These are phyloP conservation scores for Fraxinus nigra DNA, from an alignment of 305 asterid species.

Conservation along the genomic window DNA sequence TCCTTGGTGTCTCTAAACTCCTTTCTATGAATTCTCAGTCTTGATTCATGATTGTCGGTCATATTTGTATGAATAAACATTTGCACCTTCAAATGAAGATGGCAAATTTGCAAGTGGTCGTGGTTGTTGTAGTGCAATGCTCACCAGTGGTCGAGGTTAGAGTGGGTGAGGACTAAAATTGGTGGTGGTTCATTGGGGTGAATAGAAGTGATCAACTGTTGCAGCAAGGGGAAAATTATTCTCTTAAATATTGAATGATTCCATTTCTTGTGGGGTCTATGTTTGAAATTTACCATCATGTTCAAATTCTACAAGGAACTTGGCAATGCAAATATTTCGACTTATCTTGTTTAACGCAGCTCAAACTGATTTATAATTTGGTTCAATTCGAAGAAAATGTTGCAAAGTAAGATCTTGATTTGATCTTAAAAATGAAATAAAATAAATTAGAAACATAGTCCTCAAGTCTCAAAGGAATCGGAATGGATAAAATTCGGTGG, in stretches of 20 bases:
- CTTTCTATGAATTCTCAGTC: background rate
- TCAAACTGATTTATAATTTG: too few relatives aligned
- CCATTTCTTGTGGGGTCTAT: background rate
- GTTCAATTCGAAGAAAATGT: background rate
- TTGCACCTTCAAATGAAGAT: background rate
- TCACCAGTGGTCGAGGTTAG: background rate
- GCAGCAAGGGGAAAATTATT: background rate
- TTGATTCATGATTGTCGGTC: background rate
- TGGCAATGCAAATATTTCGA: background rate
- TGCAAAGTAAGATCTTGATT: background rate
- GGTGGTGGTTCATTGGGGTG: conserved; percentile 6
- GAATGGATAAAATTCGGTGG: background rate
- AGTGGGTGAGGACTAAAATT: background rate
- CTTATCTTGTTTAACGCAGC: too few relatives aligned
- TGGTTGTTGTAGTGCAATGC: background rate
- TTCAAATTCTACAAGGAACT: background rate
- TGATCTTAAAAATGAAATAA: background rate
- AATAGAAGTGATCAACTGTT: background rate
- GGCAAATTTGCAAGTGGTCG: background rate
- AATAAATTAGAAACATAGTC: too few relatives aligned
- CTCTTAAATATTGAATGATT: background rate
- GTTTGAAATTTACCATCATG: background rate
- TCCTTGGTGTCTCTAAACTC: background rate
- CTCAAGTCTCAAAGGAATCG: too few relatives aligned
- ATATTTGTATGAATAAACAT: background rate